Evolutionary conservation across 495 filamentous ascomycete species (phyloP).

Genomic region (Haplographium delicatum): DNA sequence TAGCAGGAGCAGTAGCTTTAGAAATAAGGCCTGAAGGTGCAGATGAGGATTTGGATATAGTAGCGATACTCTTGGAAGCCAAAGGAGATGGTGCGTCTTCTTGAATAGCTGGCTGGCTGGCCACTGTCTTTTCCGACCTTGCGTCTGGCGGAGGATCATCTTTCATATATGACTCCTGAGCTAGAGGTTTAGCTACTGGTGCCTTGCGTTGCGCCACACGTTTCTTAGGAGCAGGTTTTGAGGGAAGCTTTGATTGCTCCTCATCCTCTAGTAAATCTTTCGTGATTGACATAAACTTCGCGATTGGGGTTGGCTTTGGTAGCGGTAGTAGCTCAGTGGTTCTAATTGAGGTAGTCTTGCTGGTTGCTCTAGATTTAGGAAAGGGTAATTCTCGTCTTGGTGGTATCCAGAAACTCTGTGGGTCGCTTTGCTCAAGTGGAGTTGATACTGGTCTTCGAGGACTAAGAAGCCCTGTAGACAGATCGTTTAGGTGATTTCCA

Average conservation of each 20-base stretch:
- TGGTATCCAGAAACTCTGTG: conserved; percentile 20
- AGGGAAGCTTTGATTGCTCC: neutral
- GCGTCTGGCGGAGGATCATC: neutral
- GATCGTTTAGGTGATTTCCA: no score
- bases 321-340: conserved; percentile 4
- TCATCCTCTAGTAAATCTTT: neutral
- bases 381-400: conserved; percentile 35
- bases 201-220: conserved; percentile 15
- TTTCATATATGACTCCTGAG: neutral
- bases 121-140: neutral
- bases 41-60: conserved; percentile 10
- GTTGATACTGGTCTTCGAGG: conserved; percentile 1
- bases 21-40: conserved; percentile 11
- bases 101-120: neutral
- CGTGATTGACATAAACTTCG: neutral
- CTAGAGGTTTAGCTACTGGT: neutral
- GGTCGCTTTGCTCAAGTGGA: conserved; percentile 3
- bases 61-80: conserved; percentile 14
- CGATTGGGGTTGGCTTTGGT: conserved; percentile 5
- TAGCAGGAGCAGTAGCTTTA: conserved; percentile 14
- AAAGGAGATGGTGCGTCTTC: conserved; percentile 13
- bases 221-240: conserved; percentile 15
- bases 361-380: conserved; percentile 10
- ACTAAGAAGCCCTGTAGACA: no score
- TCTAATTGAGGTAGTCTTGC: neutral